Base-by-base conservation (phyloP, 495 filamentous ascomycete genomes). In the Podospora sp. region DNA sequence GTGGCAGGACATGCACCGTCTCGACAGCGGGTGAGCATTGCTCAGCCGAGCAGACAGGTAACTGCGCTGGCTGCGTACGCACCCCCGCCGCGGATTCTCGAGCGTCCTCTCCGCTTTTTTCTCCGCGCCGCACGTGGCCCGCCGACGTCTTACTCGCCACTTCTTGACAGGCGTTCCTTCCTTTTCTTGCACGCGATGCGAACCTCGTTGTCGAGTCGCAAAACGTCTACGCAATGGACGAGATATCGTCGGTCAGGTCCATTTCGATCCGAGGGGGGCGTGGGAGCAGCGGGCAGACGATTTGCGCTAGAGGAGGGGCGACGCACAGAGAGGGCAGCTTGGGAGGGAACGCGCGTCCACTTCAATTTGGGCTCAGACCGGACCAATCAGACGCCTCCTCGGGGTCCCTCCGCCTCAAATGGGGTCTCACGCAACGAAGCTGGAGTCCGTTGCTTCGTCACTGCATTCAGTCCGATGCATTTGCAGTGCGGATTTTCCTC, bases 331-430 rank as follows among this genome's bases (percentile, higher is more conserved):
- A 70, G 65, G 58, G 62, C 53, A 58, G 64, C 68, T 71, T 59
- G 50, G 62, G 59, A 62, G 60, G 62, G 72, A 70, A 75, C 73
- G 73, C 73, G 73, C 73, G 73, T 73, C 69, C 71, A 64, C 64
- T 63, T 67, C 57, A 60, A 69, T 69, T 62, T 69, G 62, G 62
- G 46, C 53, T 16, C 18, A 24, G 24, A 14, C 58, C 49, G 22
- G 60, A 52, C 69, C 69, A 73, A 73, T 75, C 65, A 75, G 50
- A 9, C 25, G 20, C 26, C 1, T 5, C 49, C 21, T 57, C 67
- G 56, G 40, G 67, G 65, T 68, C 69, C 71, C 73, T 73, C 68
- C 73, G 71, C 71, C 69, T 53, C 69, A 73, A 67, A 72, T 49
- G 33, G 65, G 62, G 62, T 61, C 68, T 70, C 69, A 73, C 73